Conservation (phyloP, 805 yeast genomes). For the Saturnispora sekii region DNA sequence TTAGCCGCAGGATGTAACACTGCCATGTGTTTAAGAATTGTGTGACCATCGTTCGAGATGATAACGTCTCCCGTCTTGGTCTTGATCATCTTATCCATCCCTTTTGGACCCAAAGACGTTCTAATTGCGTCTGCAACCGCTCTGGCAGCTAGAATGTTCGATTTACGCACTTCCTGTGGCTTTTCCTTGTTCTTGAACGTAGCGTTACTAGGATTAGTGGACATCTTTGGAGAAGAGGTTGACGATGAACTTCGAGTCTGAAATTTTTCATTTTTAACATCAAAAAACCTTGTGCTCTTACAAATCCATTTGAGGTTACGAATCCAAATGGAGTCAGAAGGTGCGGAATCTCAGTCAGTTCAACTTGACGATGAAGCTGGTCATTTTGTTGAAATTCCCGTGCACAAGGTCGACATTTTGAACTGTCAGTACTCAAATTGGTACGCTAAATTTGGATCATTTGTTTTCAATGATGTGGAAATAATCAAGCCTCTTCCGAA, state of each 20-base stretch:
- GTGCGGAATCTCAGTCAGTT: too few relatives aligned
- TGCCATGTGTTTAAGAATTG: slow-evolving; percentile 95
- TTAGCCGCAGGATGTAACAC: slow-evolving; percentile 97
- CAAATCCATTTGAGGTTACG: too few relatives aligned
- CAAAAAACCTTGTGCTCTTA: too few relatives aligned
- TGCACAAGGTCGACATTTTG: slow-evolving; percentile 33
- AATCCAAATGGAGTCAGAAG: too few relatives aligned
- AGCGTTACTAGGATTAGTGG: slow-evolving; percentile 39
- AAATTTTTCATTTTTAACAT: too few relatives aligned
- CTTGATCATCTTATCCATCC: slow-evolving; percentile 99
- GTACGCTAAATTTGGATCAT: slow-evolving; percentile 41
- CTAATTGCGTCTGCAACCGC: slow-evolving; percentile 94
- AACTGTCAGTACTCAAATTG: slow-evolving; percentile 51
- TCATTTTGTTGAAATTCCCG: slow-evolving; percentile 19
- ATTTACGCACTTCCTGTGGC: slow-evolving; percentile 87
- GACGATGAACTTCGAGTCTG: too few relatives aligned
- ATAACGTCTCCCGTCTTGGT: slow-evolving; percentile 87
- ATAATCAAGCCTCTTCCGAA: slow-evolving; percentile 51
- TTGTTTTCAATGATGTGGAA: slow-evolving; percentile 37
- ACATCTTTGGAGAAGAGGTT: not conserved
- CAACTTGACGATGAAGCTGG: slow-evolving; percentile 4
- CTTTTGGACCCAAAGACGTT: slow-evolving; percentile 95
- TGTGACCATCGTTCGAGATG: slow-evolving; percentile 97
- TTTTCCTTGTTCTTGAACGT: slow-evolving; percentile 89
- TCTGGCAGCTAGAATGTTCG: slow-evolving; percentile 84